Base-by-base conservation (phyloP, 2,329 filamentous ascomycete genomes). In the Exophiala spinifera region DNA sequence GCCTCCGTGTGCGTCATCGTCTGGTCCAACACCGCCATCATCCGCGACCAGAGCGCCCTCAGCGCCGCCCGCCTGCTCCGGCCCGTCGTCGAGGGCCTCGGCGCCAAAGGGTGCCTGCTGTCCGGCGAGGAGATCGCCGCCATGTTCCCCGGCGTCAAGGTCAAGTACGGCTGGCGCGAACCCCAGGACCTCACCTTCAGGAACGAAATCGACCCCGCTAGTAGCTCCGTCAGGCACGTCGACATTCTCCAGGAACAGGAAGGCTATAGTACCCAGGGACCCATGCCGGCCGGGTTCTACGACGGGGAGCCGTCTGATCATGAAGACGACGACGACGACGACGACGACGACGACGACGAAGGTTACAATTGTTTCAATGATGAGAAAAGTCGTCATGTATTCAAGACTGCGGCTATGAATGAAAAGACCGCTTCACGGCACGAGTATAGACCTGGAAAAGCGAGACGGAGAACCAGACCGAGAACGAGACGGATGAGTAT, bases 1-100 rank as follows among this genome's bases (percentile, higher is more conserved):
- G 53, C 55, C 11, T 46, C 61, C 25, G n/a, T 63, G 15, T 46
- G 56, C 34, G 58, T 63, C 5, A 58, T 63, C 34, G 36, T 55
- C 17, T 61, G 58, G 57, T 57, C 59, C n/a, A 63, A 62, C 50
- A 51, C 58, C 17, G 59, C 61, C 44, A 49, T 64, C 40, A 62
- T 64, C 43, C 55, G 60, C 13, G 62, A 64, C 42, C 57, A 53
- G 20, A 58, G 54, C 36, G 55, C 48, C 48, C 48, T 64, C 20
- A 57, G 57, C 33, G 52, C 59, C 20, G 62, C 62, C 14, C 48
- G 53, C n/a, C 55, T 64, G 10, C 45, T 62, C 17, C 51, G 57
- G 19, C 61, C 62, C 10, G 45, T 64, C 15, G 61, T 64, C 19
- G 61, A 62, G 20, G 60, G 56, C 20, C 47, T 64, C 28, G 62